Evolutionary conservation across 164 flowering plant genomes (phyloP), one percentile per base, ranked within the genome.

Genomic region (Vitis riparia): DNA sequence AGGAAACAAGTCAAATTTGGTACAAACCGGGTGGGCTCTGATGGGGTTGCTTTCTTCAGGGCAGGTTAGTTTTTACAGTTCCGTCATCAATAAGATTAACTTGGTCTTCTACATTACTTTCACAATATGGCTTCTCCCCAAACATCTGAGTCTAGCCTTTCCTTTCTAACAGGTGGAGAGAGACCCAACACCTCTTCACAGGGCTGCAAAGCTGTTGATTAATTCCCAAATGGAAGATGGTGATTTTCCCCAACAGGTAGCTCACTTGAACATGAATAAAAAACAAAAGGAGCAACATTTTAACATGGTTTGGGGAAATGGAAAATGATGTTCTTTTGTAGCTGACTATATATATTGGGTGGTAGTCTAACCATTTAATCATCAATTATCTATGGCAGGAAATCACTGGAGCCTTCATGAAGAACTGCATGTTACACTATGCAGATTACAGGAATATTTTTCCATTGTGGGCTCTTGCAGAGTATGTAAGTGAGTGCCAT

Each of bases 241-340:
- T 0, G 88, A 85, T 70, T 85, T 74, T 55, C 80, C 86, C 3
- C 88, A 84, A 70, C 79, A 83, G 84, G 87, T 81, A 23, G 9
- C 6, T 55, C 16, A 3, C 55, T 37, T 37, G 27, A 23, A 23
- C 27, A 23, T 23, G 27, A 23, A 23, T 2, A 23, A 23, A 23
- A 23, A 19, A 23, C 27, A 0, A 23, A 23, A 23, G 2, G 2
- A 23, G 27, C 0, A 23, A 23, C 27, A 23, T 23, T 23, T 23
- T 23, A 23, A 23, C 27, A 23, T 23, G 27, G 27, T 23, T 23
- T 23, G 1, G 27, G 27, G 27, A 23, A 30, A 57, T 11, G 9
- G 8, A 61, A 56, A 49, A 11, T 37, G 15, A 11, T 9, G 13
- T 50, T 9, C 8, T 47, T 19, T 12, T 49, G 9, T 5, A 23